Base-by-base conservation (phyloP, 2,329 filamentous ascomycete species). In the Scolecobasidium constrictum region DNA sequence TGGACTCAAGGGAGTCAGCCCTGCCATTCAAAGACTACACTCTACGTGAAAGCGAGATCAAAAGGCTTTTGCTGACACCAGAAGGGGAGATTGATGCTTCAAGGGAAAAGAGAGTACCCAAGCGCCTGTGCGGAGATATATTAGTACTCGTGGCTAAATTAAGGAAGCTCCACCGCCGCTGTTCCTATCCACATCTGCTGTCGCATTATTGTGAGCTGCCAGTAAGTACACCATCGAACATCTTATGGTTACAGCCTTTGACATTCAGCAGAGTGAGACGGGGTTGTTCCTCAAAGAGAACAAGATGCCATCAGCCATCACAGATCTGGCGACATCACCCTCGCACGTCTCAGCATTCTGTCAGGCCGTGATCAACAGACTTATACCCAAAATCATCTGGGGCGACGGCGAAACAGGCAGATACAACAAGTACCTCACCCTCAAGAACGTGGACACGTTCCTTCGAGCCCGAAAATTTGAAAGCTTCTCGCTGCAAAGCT, bases 21-120 rank as follows among this genome's bases (percentile, higher is more conserved):
- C 82, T 90, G 52, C 74, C 73, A 19, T 80, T 90, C 54, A 84
- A 86, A 54, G 87, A 94, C 58, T 94, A 94, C 56, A 88, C 83
- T 0, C 59, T 86, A 9, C 79, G 90, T 15, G 90, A 96, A 54
- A 73, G 84, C 9, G 90, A 96, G 55, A 90, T 95, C 50, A 55
- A 44, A 31, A 50, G 12, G 46, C 50, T 15, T 48, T 49, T 16
- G 49, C 45, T 18, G 46, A 42, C 2, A 50, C 42, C 56, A 66
- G 31, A 12, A 7, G 41, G 53, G 1, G 17, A 33, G 3, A 67
- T 60, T 48, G 61, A 69, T 49, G 58, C 48, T 44, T 58, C 16
- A 62, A 68, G 11, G n/a, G n/a, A 17, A 17, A 38, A 35, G 13
- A 54, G 49, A 40, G 50, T 77, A 4, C 82, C 82, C 3, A 85